phyloP scores from a whole-genome alignment of 768 basidiomycete species.

The Agaricus sinodeliciosus region DNA sequence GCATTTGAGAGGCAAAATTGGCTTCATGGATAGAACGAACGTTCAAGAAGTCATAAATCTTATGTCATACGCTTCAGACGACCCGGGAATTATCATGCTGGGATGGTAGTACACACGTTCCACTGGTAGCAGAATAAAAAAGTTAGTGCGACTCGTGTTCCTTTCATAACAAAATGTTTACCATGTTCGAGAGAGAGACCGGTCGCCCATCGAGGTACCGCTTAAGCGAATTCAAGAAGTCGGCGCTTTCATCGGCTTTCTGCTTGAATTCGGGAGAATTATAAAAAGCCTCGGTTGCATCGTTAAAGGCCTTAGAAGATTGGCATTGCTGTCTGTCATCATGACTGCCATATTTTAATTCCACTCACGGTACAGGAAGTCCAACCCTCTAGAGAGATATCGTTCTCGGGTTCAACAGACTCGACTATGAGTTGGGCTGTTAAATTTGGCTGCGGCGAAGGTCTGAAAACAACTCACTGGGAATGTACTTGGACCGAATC shows the following conservation, averaged over 20 bases:
- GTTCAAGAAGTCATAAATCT: slow-evolving; percentile 73
- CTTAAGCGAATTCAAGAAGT: slow-evolving; percentile 42
- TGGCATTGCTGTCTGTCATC: background rate
- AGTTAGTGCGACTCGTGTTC: background rate
- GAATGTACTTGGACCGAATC: slow-evolving; percentile 18
- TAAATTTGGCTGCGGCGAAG: background rate
- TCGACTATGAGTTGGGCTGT: slow-evolving; percentile 37
- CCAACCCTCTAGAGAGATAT: slow-evolving; percentile 62
- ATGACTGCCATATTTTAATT: background rate
- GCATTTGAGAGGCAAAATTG: slow-evolving; percentile 41
- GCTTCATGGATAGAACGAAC: slow-evolving; percentile 63
- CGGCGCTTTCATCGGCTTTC: slow-evolving; percentile 34
- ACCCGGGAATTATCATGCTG: background rate
- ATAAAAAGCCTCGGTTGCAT: slow-evolving; percentile 46
- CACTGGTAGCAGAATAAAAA: background rate
- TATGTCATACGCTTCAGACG: slow-evolving; percentile 16
- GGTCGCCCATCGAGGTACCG: slow-evolving; percentile 49
- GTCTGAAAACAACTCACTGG: slow-evolving; percentile 24
- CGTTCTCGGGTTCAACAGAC: slow-evolving; percentile 53
- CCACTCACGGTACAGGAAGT: slow-evolving; percentile 47
- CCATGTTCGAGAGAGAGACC: slow-evolving; percentile 54
- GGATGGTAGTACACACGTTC: slow-evolving; percentile 1
- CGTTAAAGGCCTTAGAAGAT: slow-evolving; percentile 37
- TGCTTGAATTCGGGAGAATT: slow-evolving; percentile 42
- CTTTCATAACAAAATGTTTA: slow-evolving; percentile 19